These are phyloP conservation scores for Pyrenochaeta sp. DNA, from an alignment of 2,329 filamentous ascomycete species.

Conservation along the genomic window DNA sequence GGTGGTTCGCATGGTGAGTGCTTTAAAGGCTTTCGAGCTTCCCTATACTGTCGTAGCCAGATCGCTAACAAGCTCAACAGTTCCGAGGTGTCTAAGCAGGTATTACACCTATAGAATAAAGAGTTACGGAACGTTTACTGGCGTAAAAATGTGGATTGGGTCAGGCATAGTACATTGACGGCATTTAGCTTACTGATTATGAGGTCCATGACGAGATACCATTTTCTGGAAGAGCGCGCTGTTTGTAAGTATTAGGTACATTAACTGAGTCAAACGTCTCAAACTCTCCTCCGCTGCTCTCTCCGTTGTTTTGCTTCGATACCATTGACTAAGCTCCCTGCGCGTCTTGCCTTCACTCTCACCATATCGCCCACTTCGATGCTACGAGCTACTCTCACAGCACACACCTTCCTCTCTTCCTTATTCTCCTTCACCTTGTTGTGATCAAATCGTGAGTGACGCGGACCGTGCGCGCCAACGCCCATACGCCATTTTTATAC, in stretches of 20 bases:
- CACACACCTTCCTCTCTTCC: not conserved
- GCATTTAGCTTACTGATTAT: constrained; percentile 2
- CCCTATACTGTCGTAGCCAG: not conserved
- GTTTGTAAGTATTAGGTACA: constrained; percentile 10
- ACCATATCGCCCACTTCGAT: not conserved
- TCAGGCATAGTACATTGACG: constrained; percentile 9
- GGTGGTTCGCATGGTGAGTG: constrained; percentile 61
- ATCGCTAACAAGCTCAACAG: constrained; percentile 47
- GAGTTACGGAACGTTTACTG: not conserved
- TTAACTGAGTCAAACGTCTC: constrained; percentile 10
- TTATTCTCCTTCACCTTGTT: constrained; percentile 10
- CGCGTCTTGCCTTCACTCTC: not conserved
- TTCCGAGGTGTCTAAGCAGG: constrained; percentile 59
- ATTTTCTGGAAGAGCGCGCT: constrained; percentile 14
- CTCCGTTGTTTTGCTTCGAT: not conserved
- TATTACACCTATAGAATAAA: not conserved
- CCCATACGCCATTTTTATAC: not conserved
- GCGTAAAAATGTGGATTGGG: constrained; percentile 12
- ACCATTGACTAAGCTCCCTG: not conserved
- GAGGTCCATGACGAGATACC: constrained; percentile 30
- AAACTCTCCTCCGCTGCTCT: not conserved
- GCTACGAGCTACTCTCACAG: not conserved
- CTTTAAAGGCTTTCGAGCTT: not conserved
- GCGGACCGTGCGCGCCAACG: not conserved
- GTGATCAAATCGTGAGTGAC: constrained; percentile 2